These are phyloP conservation scores for Boletus vinaceobasis DNA, from an alignment of 768 basidiomycete genomes.

Conservation along the genomic window DNA sequence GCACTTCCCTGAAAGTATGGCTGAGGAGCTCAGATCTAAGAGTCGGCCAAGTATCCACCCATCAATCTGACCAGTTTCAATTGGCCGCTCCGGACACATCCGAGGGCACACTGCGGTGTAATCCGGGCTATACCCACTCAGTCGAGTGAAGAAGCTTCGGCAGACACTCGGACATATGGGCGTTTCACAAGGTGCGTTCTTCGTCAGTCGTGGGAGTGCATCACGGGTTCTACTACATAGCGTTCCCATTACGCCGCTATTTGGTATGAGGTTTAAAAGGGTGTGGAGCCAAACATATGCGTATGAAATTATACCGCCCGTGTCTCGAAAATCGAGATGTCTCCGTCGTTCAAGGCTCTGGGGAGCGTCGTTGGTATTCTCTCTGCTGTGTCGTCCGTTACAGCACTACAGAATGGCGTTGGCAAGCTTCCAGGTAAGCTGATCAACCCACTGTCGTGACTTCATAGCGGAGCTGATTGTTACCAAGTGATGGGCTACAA, in stretches of 20 bases:
- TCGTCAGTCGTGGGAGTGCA: not conserved
- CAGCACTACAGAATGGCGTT: constrained; percentile 28
- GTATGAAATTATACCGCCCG: not conserved
- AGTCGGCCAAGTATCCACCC: no score
- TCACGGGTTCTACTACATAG: not conserved
- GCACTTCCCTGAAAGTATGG: not conserved
- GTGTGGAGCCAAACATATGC: not conserved
- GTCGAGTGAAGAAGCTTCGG: constrained; percentile 1
- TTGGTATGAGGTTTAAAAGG: constrained; percentile 10
- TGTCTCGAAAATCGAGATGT: constrained; percentile 7
- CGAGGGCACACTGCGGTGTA: not conserved
- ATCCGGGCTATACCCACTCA: not conserved
- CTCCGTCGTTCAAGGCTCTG: constrained; percentile 4
- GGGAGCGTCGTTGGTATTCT: constrained; percentile 10
- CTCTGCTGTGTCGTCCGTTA: constrained; percentile 6
- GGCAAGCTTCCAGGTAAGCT: constrained; percentile 30
- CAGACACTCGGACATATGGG: not conserved
- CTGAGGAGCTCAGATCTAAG: no score
- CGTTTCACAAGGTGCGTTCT: not conserved
- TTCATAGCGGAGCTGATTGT: constrained; percentile 1
- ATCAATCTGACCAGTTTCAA: not conserved
- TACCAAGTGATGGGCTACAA: constrained; percentile 32
- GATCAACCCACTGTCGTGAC: not conserved
- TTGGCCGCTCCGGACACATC: not conserved
- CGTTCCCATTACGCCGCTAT: not conserved